Percentiles rank a stretch among this genome's conserved stretches.
Evolutionary conservation across 2,329 filamentous ascomycete species (phyloP).

Genomic region (Aspergillus amoenus): DNA sequence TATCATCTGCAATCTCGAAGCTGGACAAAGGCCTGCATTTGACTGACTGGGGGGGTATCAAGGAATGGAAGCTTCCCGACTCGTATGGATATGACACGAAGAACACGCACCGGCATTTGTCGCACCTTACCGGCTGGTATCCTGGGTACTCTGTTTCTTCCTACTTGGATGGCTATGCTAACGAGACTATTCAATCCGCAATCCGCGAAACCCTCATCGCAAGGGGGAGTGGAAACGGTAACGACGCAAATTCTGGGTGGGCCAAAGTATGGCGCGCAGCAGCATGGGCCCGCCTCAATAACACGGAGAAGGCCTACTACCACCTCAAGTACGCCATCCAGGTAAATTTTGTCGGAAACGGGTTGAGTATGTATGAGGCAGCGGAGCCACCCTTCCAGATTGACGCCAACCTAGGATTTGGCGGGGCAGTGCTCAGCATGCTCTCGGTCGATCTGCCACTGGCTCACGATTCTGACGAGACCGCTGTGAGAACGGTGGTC

Average conservation of each 20-base stretch:
- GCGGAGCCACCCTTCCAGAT: constrained; percentile 54
- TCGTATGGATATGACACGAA: constrained; percentile 43
- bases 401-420: constrained; percentile 58
- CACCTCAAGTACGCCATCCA: constrained; percentile 51
- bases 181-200: constrained; percentile 46
- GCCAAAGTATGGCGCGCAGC: constrained; percentile 59
- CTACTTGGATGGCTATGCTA: constrained; percentile 31
- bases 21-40: constrained; percentile 37
- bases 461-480: constrained; percentile 4
- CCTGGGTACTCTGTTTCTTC: constrained; percentile 54
- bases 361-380: constrained; percentile 53
- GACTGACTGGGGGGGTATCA: constrained; percentile 44
- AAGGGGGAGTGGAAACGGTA: constrained; percentile 45
- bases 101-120: constrained; percentile 53
- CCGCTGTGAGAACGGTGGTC: constrained; percentile 1
- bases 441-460: constrained; percentile 50
- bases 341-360: constrained; percentile 52
- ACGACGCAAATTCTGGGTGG: constrained; percentile 57
- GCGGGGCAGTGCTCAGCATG: constrained; percentile 53
- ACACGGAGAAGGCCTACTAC: constrained; percentile 50
- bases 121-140: constrained; percentile 57
- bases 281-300: constrained; percentile 57
- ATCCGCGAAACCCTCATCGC: constrained; percentile 48
- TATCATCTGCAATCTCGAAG: constrained; percentile 7
- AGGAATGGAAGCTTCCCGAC: constrained; percentile 52